Conservation (phyloP, 768 basidiomycete species). For the Boletus subcaerulescens region DNA sequence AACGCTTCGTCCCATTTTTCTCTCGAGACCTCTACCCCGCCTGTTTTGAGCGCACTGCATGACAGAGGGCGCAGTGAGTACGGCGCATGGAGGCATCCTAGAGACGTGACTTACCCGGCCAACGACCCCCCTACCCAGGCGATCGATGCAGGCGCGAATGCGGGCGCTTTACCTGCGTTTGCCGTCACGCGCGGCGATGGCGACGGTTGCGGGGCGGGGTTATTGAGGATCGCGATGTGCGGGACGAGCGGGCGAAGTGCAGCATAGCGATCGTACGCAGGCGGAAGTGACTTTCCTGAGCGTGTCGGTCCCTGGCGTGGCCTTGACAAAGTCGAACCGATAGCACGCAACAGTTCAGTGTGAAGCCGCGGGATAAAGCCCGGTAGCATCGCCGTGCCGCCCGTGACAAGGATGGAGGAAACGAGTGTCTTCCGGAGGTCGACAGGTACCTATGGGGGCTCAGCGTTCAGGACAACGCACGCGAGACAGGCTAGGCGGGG, state of each 20-base stretch:
- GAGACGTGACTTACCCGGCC: constrained; percentile 64
- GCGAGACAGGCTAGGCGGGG: neutral
- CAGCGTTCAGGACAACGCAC: neutral
- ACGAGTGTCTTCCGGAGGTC: constrained; percentile 85
- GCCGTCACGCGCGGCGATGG: constrained; percentile 49
- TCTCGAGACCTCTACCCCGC: constrained; percentile 74
- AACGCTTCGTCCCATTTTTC: constrained; percentile 85
- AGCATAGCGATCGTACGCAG: constrained; percentile 72
- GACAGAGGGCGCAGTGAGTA: neutral
- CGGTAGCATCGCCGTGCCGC: constrained; percentile 89
- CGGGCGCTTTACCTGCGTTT: constrained; percentile 82
- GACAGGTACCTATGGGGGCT: constrained; percentile 65
- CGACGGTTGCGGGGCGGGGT: constrained; percentile 59
- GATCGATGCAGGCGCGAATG: constrained; percentile 76
- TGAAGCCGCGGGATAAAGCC: constrained; percentile 92
- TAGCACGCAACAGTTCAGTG: constrained; percentile 63
- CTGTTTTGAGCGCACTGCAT: constrained; percentile 76
- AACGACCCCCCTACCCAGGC: constrained; percentile 94
- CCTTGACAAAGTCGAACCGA: constrained; percentile 40
- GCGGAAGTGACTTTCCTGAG: constrained; percentile 39
- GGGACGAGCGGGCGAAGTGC: constrained; percentile 66
- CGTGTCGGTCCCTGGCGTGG: constrained; percentile 35
- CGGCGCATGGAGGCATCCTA: neutral
- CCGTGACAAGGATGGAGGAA: constrained; percentile 80
- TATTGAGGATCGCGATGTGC: constrained; percentile 81